Conservation (phyloP, 371 early-diverging fungal genomes). For the Parasitella parasitica region DNA sequence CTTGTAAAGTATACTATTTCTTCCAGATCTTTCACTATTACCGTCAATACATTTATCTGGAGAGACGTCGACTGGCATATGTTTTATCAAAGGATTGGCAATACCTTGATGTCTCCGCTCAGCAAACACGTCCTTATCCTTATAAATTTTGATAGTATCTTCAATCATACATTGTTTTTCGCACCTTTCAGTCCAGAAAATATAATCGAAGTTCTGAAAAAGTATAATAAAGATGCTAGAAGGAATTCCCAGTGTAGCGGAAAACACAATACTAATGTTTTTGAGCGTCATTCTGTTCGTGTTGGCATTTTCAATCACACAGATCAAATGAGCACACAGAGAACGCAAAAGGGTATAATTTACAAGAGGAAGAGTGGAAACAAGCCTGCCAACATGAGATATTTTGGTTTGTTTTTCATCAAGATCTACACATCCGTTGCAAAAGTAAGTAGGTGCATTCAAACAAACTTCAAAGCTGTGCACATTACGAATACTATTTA, state of each 20-base stretch:
- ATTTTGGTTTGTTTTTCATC: slow-evolving; percentile 71
- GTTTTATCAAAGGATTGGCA: neutral
- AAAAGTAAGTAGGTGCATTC: neutral
- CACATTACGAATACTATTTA: slow-evolving; percentile 65
- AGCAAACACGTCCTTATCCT: no score
- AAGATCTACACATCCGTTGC: slow-evolving; percentile 54
- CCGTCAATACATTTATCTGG: no score
- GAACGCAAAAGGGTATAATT: slow-evolving; percentile 90
- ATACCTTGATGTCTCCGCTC: neutral
- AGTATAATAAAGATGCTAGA: slow-evolving; percentile 86
- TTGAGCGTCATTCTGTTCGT: slow-evolving; percentile 93
- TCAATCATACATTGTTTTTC: neutral
- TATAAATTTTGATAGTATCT: slow-evolving; percentile 5
- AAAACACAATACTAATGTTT: slow-evolving; percentile 94
- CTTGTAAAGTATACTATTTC: slow-evolving; percentile 51
- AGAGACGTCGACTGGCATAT: neutral
- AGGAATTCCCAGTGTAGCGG: slow-evolving; percentile 91
- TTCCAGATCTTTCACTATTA: slow-evolving; percentile 25
- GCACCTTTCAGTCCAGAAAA: slow-evolving; percentile 65
- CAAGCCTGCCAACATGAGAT: slow-evolving; percentile 74
- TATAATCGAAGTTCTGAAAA: slow-evolving; percentile 84
- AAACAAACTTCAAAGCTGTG: neutral
- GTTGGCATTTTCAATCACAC: slow-evolving; percentile 79
- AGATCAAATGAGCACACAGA: slow-evolving; percentile 85
- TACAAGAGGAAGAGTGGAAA: slow-evolving; percentile 75